Base-by-base conservation (phyloP, 1,284 basidiomycete species). In the Papiliotrema laurentii region DNA sequence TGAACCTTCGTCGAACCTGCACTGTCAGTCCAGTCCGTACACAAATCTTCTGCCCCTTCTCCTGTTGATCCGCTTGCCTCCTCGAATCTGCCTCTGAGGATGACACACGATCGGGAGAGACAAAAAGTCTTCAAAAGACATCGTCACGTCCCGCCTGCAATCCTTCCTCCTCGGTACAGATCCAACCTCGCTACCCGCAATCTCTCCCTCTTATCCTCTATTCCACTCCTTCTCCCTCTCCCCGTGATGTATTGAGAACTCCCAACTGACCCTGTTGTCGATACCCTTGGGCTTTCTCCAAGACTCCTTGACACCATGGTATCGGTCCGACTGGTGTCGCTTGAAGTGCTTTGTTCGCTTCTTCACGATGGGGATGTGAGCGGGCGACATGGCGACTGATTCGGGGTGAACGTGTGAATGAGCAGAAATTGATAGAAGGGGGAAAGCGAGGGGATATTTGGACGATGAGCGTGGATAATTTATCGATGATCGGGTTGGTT, bases 211-310 rank as follows among this genome's bases (percentile, higher is more conserved):
- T 18, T 11, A 31, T 6, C 16, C 30, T 24, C 30, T 18, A 18
- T 10, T 30, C 25, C 19, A 18, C 5, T 21, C 28, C 35, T 45
- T 27, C 24, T 37, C 13, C 35, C 31, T 18, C 36, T 39, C n/a
- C 35, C 13, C 16, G 28, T 13, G 27, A 21, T 21, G 9, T 16
- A 36, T 18, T 10, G 39, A 2, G 5, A 26, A 27, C 26, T 25
- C 31, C 24, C 50, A 53, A 69, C 69, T 31, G 56, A 74, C 72
- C 72, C 90, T 84, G 83, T 92, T 92, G 75, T 92, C 90, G 68
- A 92, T 92, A 87, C 89, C 75, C 83, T 93, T 94, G 63, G 90
- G 90, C 80, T 94, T 97, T 76, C 92, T 83, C 93, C 92, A 97
- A 81, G 87, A 80, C 81, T 93, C 90, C 82, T 92, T 92, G 64